Evolutionary conservation across 2,329 filamentous ascomycete genomes (phyloP), one percentile per base, ranked within the genome.

Genomic region (Xylaria sp.): DNA sequence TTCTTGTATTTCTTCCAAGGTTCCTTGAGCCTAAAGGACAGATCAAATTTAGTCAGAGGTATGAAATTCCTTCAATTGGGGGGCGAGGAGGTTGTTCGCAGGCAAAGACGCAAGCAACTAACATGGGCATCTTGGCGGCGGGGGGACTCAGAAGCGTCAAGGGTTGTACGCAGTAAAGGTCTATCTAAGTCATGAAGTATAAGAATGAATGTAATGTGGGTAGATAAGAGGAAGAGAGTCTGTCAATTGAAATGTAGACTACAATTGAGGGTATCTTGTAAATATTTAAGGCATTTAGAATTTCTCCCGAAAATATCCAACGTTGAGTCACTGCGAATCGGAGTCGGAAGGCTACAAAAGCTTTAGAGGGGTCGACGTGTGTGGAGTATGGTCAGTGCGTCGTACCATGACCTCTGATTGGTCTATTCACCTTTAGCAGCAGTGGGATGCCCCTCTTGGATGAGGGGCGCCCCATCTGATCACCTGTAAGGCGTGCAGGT

Each of bases 1-100:
- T 43, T 43, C 58, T 58, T 67, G 52, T 67, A 67, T 20, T 67
- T 67, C 51, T 62, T 67, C 58, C 41, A 67, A 3, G 64, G 64
- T 52, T 62, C 64, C 41, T 62, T 62, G 31, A 67, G 64, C 12
- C 64, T 67, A 25, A 1, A 46, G 4, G 6, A n/a, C 7, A 46
- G 3, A 46, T 46, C 13, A 18, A 7, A 46, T 15, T 46, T 15
- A 46, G 6, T n/a, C 41, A 46, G 13, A n/a, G 41, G n/a, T 46
- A n/a, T 46, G 18, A 7, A 46, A 46, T n/a, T 20, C 15, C 41
- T 46, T 18, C 13, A 12, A 31, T 23, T 33, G 31, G 18, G 33
- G 33, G 31, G 49, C 33, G 33, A 36, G 10, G 23, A 33, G 9
- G 18, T 15, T n/a, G 23, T 39, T 41, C 8, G 33, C 33, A 36